Base-by-base conservation (phyloP, 257 asterid genomes). In the Primulina tabacum region DNA sequence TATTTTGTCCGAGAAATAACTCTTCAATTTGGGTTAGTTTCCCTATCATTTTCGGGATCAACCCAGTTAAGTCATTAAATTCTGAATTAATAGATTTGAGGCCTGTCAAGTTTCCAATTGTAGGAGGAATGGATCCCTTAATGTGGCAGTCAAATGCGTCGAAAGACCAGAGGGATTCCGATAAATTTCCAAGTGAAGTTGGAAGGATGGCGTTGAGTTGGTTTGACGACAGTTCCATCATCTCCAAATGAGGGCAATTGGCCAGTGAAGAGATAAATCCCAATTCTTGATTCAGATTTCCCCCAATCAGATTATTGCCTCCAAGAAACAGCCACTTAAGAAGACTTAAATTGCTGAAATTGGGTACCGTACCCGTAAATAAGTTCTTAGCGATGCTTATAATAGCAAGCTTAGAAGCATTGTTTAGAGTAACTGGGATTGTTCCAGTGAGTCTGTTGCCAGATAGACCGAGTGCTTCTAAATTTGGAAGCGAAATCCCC, bases 81-180 rank as follows among this genome's bases (percentile, higher is more conserved):
- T 1, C 4, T 4, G 80, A 5, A 43, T 24, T 7, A 20, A 83
- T n/a, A 20, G 5, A 7, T 14, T 11, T 29, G 66, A 80, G 26
- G 14, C 60, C 32, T 18, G 53, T 70, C 32, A 77, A 60, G 65
- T 83, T 77, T 37, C 82, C 84, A 7, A 82, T 75, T 34, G 63
- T 72, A 3, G 69, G 16, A 34, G 83, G 82, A 61, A 82, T 76
- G 3, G 10, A 37, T 2, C 80, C 83, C 6, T 12, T 69, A 26
- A 81, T 62, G 50, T 68, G n/a, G 18, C 77, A 26, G 2, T 1
- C 2, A 0, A 8, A 11, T 1, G 71, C 80, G 9, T 5, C 2
- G 4, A 76, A 64, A 20, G 2, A 1, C 16, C 30, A 16, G 17
- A 73, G 57, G 14, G 75, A 56, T 6, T 18, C 11, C 0, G 81